Conservation (phyloP, 257 asterid species). For the Jacaranda copaia region DNA sequence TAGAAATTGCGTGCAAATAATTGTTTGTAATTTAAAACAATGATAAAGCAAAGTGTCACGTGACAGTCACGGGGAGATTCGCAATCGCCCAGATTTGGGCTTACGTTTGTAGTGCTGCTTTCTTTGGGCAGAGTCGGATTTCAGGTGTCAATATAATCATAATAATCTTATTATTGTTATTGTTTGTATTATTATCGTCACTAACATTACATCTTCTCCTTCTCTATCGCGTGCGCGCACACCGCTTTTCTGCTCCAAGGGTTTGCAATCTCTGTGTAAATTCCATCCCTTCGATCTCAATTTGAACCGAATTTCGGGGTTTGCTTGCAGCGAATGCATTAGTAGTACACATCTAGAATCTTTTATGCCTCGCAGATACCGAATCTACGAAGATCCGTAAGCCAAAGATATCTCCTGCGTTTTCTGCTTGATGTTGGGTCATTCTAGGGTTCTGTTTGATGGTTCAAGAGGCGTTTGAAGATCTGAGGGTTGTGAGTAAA, state of each 20-base stretch:
- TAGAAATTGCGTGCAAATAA: too few species aligned
- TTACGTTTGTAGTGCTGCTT: not conserved
- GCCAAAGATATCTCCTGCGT: constrained; percentile 23
- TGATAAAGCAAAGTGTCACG: constrained; percentile 5
- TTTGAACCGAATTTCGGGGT: constrained; percentile 37
- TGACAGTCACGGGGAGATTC: constrained; percentile 22
- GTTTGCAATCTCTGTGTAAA: constrained; percentile 42
- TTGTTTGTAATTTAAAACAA: too few species aligned
- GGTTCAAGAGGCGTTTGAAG: constrained; percentile 40
- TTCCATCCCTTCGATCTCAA: constrained; percentile 43
- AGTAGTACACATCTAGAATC: constrained; percentile 30
- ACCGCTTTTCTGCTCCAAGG: constrained; percentile 46
- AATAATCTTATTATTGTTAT: constrained; percentile 26
- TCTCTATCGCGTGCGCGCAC: constrained; percentile 31
- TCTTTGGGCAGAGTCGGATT: constrained; percentile 19
- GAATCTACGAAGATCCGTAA: constrained; percentile 44
- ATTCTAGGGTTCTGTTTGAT: constrained; percentile 47
- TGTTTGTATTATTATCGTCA: constrained; percentile 18
- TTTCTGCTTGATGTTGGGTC: constrained; percentile 24
- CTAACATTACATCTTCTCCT: constrained; percentile 14
- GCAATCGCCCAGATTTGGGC: constrained; percentile 19
- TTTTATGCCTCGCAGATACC: constrained; percentile 33
- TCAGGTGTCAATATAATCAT: constrained; percentile 26
- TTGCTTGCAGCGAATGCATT: constrained; percentile 16
- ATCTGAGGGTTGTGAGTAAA: constrained; percentile 41